These are phyloP conservation scores for Rhizopogon roseolus DNA, from an alignment of 768 basidiomycete species.

Conservation along the genomic window DNA sequence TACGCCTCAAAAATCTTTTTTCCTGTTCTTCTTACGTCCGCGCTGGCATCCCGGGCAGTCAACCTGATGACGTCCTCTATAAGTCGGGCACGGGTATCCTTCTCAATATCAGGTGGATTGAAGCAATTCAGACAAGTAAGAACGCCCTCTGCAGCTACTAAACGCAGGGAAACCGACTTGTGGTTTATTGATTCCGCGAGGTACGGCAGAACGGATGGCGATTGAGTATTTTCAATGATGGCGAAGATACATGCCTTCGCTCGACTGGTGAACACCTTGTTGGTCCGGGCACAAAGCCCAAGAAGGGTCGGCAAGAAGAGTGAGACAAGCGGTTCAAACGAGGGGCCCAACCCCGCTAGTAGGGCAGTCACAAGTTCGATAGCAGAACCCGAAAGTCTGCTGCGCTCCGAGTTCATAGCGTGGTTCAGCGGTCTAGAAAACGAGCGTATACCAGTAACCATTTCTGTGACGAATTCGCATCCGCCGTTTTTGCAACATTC, in stretches of 20 bases:
- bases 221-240: slow-evolving; percentile 65
- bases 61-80: slow-evolving; percentile 66
- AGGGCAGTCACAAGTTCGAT: slow-evolving; percentile 56
- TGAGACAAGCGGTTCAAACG: slow-evolving; percentile 66
- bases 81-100: slow-evolving; percentile 55
- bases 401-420: slow-evolving; percentile 70
- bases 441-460: slow-evolving; percentile 46
- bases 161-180: slow-evolving; percentile 60
- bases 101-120: slow-evolving; percentile 77
- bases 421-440: slow-evolving; percentile 49
- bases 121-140: slow-evolving; percentile 66
- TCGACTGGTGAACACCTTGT: slow-evolving; percentile 71
- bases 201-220: slow-evolving; percentile 57
- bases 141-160: slow-evolving; percentile 61
- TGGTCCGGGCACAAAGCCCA: slow-evolving; percentile 63
- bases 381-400: slow-evolving; percentile 62
- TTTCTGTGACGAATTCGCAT: slow-evolving; percentile 44
- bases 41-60: slow-evolving; percentile 68
- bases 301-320: slow-evolving; percentile 67
- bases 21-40: slow-evolving; percentile 67
- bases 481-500: slow-evolving; percentile 48
- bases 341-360: slow-evolving; percentile 48
- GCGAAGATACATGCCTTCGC: slow-evolving; percentile 54
- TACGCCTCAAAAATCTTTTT: slow-evolving; percentile 76
- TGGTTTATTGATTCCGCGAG: slow-evolving; percentile 56